Percentiles rank a stretch among this genome's conserved stretches.
Conservation (phyloP, 257 asterid species). For the Solanum lycopersicoides region DNA sequence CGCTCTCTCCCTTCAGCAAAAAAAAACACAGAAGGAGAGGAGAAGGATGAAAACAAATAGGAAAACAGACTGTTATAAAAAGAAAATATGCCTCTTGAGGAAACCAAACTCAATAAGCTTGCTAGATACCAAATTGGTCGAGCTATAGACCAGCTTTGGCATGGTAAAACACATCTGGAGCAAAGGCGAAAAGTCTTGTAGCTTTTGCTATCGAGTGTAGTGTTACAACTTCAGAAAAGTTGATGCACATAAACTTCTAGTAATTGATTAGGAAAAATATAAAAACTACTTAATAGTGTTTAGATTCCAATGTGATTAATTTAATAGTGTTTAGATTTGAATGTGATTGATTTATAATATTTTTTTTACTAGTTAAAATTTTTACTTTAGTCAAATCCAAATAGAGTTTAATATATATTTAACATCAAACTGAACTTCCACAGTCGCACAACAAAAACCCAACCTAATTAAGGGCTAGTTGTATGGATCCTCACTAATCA, state of each 20-base stretch:
- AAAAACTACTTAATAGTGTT: background rate
- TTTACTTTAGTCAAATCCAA: background rate
- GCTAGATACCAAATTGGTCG: background rate
- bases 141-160: background rate
- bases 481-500: background rate
- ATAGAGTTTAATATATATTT: background rate
- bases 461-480: background rate
- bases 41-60: background rate
- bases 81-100: background rate
- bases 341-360: background rate
- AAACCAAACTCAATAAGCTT: background rate
- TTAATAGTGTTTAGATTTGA: background rate
- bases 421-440: background rate
- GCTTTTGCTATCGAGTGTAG: background rate
- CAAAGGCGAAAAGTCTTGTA: background rate
- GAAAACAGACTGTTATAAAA: background rate
- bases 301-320: background rate
- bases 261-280: background rate
- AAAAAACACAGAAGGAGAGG: background rate
- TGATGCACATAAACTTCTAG: background rate
- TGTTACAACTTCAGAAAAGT: background rate
- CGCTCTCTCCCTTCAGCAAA: background rate
- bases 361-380: background rate
- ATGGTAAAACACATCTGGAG: background rate
- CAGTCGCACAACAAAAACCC: background rate